Evolutionary conservation across 1,139 yeast species (phyloP).

Genomic region (Candida smagusa): DNA sequence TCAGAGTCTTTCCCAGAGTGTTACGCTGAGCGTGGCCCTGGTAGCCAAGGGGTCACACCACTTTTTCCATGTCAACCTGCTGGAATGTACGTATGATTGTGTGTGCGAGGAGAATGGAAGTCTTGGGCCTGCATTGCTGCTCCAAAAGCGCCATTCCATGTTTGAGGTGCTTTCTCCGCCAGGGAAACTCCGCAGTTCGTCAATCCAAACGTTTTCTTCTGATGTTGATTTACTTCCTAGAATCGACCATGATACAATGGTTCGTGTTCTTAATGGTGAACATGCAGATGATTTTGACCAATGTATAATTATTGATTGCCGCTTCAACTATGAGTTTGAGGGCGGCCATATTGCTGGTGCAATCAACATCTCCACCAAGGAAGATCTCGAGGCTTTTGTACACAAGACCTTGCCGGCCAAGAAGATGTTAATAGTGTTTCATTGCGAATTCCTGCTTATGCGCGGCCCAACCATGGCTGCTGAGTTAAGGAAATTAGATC

Average conservation of each 20-base stretch:
- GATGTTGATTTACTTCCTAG: slow-evolving; percentile 72
- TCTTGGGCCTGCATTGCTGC: not conserved
- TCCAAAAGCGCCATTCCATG: not conserved
- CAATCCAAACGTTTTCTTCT: slow-evolving; percentile 44
- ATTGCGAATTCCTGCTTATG: slow-evolving; percentile 90
- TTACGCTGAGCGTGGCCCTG: slow-evolving; percentile 6
- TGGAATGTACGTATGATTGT: not conserved
- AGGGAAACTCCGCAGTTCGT: slow-evolving; percentile 14
- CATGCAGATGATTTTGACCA: slow-evolving; percentile 56
- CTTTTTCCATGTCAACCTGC: slow-evolving; percentile 5
- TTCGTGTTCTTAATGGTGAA: slow-evolving; percentile 57
- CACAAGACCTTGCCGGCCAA: slow-evolving; percentile 28
- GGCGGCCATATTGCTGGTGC: slow-evolving; percentile 94
- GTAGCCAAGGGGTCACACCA: slow-evolving; percentile 15
- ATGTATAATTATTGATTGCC: slow-evolving; percentile 71
- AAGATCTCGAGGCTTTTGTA: slow-evolving; percentile 51
- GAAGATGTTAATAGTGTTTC: slow-evolving; percentile 66
- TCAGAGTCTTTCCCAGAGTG: slow-evolving; percentile 15
- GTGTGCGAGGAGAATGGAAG: not conserved
- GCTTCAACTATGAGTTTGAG: slow-evolving; percentile 84
- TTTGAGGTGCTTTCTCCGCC: not conserved
- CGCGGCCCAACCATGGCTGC: slow-evolving; percentile 93
- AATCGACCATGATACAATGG: slow-evolving; percentile 63
- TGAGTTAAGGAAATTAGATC: slow-evolving; percentile 79
- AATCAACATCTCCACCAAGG: slow-evolving; percentile 68